Evolutionary conservation across 2,329 filamentous ascomycete genomes (phyloP), one percentile per base, ranked within the genome.

Genomic region (Diatrype stigma): DNA sequence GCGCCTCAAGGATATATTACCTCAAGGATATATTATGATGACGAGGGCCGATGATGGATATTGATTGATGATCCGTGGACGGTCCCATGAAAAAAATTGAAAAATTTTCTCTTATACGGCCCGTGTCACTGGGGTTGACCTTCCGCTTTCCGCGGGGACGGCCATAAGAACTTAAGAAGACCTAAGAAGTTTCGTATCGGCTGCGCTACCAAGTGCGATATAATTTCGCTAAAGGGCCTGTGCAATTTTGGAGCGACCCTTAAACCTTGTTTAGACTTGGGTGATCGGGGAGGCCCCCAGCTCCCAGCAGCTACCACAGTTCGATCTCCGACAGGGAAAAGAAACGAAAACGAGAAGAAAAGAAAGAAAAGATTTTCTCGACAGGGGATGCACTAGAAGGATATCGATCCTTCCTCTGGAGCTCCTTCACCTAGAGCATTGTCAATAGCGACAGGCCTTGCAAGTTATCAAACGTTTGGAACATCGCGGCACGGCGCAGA

Each of bases 181-280:
- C n/a, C n/a, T n/a, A n/a, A n/a, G 12, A 42, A 23, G 19, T 26
- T 53, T 47, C 51, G 49, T 52, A 52, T 59, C 55, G 52, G 53
- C 51, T 54, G 52, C 53, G 55, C 54, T 52, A 51, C 54, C 40
- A 46, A 52, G 49, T 47, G 48, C 45, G 52, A 49, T 40, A 49
- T 52, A 59, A 59, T 59, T 54, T 59, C 56, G 56, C 56, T 59
- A 59, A 59, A 38, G 50, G 45, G 23, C 38, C 23, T 54, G 45
- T 51, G 40, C 52, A 53, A 58, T 55, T 57, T 58, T 52, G 52
- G 49, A 34, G 46, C 51, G 53, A 49, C 54, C 28, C 56, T 49
- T 56, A 37, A 37, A 37, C 34, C 34, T 37, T 37, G 34, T 37
- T 50, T 48, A 48, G 35, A 46, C 53, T 46, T 54, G 55, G 51